Evolutionary conservation across 495 filamentous ascomycete species (phyloP), one percentile per base, ranked within the genome.

Genomic region (Penicillium coffeae): DNA sequence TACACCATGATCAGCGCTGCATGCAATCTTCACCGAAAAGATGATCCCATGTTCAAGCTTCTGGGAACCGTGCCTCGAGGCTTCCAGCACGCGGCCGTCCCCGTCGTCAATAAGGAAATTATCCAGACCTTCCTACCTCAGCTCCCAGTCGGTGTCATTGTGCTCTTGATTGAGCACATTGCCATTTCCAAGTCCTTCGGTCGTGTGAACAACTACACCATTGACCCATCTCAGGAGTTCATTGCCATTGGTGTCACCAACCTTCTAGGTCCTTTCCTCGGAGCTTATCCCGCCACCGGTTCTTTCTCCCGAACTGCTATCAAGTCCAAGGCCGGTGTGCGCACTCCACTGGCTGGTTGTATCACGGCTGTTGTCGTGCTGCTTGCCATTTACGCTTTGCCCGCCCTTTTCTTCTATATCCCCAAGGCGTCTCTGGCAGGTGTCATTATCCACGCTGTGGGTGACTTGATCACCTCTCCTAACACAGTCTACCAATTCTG

Each of bases 131-230:
- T 89, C 60, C 66, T 74, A 8, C 66, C 65, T 33, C 68, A 90
- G 40, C 69, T 95, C 0, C 90, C 90, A 0, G 86, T 85, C 13
- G 81, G 84, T 0, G 87, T 96, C 37, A 96, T 98, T 54, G 94
- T 98, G 7, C 74, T 97, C 36, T 73, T 98, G 38, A 96, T 98
- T 56, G 93, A 98, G 66, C 89, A 94, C 62, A 91, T 93, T 54
- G 87, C 94, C n/a, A 98, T 98, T 51, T 89, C 91, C 27, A 98
- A 98, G 68, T 97, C 93, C 0, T 98, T 98, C 50, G 93, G 93
- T 4, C 81, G 93, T 36, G 79, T 98, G 54, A 96, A 96, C 73
- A 96, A 96, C 71, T 98, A 98, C 69, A 88, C 83, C n/a, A 96
- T 98, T 66, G 82, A 97, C 52, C 94, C 93, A 2, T 96, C 92